Evolutionary conservation across 192 early-diverging fungal genomes (phyloP).

Genomic region (Backusella tuberculispora): DNA sequence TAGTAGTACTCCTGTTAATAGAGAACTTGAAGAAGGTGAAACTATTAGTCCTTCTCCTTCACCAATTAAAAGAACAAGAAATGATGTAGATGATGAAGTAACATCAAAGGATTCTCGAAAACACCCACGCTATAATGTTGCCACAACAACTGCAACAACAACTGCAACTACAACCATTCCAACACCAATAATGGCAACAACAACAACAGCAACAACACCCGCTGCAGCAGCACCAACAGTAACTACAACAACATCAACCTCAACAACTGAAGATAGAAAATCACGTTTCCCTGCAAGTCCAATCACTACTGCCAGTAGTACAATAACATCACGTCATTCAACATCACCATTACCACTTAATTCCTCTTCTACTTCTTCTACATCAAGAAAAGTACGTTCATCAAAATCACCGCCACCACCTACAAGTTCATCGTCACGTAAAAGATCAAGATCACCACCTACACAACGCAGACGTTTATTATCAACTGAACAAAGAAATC

Average conservation of each 20-base stretch:
- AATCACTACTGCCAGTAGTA: background rate
- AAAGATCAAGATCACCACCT: constrained; percentile 7
- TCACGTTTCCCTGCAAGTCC: background rate
- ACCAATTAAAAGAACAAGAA: background rate
- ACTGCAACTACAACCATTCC: too few species aligned
- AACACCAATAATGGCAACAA: background rate
- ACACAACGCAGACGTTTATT: background rate
- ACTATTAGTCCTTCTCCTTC: constrained; percentile 36
- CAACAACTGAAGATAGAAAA: background rate
- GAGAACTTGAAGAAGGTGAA: constrained; percentile 35
- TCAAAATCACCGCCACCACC: too few species aligned
- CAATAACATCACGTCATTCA: background rate
- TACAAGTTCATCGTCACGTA: background rate
- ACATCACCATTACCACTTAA: too few species aligned
- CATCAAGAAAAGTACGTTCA: too few species aligned
- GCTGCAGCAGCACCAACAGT: background rate
- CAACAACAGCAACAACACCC: background rate
- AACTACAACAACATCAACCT: background rate
- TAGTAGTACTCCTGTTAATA: too few species aligned
- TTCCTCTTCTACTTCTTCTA: too few species aligned
- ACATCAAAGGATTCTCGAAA: too few species aligned
- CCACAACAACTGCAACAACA: too few species aligned
- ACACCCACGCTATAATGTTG: too few species aligned
- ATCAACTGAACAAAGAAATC: background rate
- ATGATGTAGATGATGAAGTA: too few species aligned